phyloP scores from a whole-genome alignment of 192 early-diverging fungal genomes.

The Podila clonocystis region DNA sequence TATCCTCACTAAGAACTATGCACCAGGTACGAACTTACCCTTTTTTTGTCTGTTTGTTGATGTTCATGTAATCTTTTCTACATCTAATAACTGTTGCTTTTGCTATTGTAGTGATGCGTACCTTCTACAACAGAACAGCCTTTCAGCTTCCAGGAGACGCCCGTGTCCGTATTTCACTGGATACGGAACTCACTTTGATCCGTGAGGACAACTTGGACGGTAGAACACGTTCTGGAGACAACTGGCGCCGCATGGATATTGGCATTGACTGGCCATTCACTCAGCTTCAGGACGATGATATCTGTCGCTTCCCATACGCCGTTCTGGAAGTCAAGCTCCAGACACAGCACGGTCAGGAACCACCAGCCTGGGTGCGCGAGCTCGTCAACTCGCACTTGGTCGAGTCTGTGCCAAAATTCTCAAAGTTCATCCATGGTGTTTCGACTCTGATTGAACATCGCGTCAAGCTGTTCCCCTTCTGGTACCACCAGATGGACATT shows the following conservation, averaged over 20 bases:
- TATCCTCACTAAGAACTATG: slow-evolving; percentile 76
- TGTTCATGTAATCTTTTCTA: neutral
- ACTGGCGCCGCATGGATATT: slow-evolving; percentile 97
- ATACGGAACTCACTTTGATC: slow-evolving; percentile 96
- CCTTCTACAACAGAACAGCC: slow-evolving; percentile 98
- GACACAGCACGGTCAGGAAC: slow-evolving; percentile 89
- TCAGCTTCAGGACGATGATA: slow-evolving; percentile 85
- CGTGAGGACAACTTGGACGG: slow-evolving; percentile 93
- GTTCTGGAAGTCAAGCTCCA: slow-evolving; percentile 98
- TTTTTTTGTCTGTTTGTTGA: neutral
- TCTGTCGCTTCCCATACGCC: slow-evolving; percentile 95
- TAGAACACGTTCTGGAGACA: slow-evolving; percentile 76
- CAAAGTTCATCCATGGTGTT: slow-evolving; percentile 96
- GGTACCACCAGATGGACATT: slow-evolving; percentile 95
- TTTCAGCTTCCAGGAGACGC: slow-evolving; percentile 99
- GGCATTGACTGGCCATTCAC: slow-evolving; percentile 92
- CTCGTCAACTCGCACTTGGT: slow-evolving; percentile 91
- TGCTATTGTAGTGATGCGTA: slow-evolving; percentile 76
- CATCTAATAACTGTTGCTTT: neutral
- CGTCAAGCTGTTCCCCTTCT: slow-evolving; percentile 90
- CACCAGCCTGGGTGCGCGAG: slow-evolving; percentile 94
- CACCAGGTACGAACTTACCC: slow-evolving; percentile 60
- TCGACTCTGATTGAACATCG: slow-evolving; percentile 84
- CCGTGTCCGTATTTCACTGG: slow-evolving; percentile 96
- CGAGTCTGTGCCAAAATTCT: slow-evolving; percentile 96